Evolutionary conservation across 805 yeast species (phyloP), one percentile per base, ranked within the genome.

Genomic region (Spathaspora girioi): DNA sequence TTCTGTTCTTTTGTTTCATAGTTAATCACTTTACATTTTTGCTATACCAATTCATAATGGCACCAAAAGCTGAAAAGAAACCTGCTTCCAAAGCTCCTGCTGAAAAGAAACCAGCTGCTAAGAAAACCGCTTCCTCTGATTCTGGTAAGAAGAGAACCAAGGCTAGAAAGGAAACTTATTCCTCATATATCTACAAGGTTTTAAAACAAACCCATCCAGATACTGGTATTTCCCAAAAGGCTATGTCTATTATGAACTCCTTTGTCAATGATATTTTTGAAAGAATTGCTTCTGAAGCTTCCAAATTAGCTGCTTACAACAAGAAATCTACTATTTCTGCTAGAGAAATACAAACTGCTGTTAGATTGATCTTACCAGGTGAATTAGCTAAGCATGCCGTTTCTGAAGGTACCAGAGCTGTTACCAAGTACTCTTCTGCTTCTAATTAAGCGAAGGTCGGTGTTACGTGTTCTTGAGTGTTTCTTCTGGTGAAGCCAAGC

Each of bases 181-280:
- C 97, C 60, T 91, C 97, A 57, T 93, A 93, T 80, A 92, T 93
- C 75, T 93, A 92, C 94, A 93, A 93, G 80, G 97, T 92, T 62
- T 87, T 93, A 74, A 92, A 92, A 80, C 97, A 93, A 83, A 92
- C 97, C 57, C 98, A 92, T 79, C 98, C 97, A 76, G 97, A 93
- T 76, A 93, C 98, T 58, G 98, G 97, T 89, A 93, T 93, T 74
- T 92, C 98, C 66, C 96, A 91, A 79, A 89, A 90, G 75, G 97
- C 98, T 60, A 93, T 93, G 97, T 90, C 97, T 60, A 93, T 93
- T 76, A 86, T 92, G 93, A 93, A 93, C 88, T 93, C 97, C 43
- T 93, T 93, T 66, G 97, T 93, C 65, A 92, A 91, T 80, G 97
- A 93, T 78, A 89, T 92, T 72, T 93, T 92, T 72, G 97, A 92